Base-by-base conservation (phyloP, 306 rosid genomes). In the Alnus glutinosa region DNA sequence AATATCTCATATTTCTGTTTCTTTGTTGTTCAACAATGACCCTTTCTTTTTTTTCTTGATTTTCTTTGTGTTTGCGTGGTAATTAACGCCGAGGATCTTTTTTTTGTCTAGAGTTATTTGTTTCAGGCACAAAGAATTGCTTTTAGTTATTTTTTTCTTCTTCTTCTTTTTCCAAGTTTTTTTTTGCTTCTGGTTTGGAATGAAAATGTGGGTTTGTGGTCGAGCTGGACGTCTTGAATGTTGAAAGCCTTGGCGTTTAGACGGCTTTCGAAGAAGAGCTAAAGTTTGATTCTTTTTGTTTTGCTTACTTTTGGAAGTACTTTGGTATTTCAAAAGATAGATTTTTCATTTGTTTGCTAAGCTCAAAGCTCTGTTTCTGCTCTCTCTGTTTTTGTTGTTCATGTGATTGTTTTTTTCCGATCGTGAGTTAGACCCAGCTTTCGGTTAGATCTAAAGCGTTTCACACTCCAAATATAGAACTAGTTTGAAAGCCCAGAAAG, bases 371-470 rank as follows among this genome's bases (percentile, higher is more conserved):
- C 58, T 52, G 61, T 73, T 74, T 44, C 39, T 66, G n/a, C 19
- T 6, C 3, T 19, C 74, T 58, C 59, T 78, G 37, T 64, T 57
- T 73, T n/a, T 55, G 49, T 9, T 80, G 42, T 78, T 64, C n/a
- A 46, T 76, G 54, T 77, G 32, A 44, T 55, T 16, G 11, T 54
- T 62, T 81, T n/a, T 50, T 69, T 81, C 28, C 28, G 78, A 79
- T 83, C 71, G 75, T 51, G 61, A 18, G 69, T 68, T 67, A 59
- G 28, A 72, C 75, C 71, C 51, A 44, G 19, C 67, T 52, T 85
- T 75, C 58, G 55, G 71, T 39, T 75, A 79, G 91, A 87, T 86
- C 89, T 80, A 52, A 52, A 57, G 78, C 51, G 78, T 46, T 23
- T 23, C 28, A 23, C 28, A 23, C 28, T 23, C 28, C 28, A 23